Evolutionary conservation across 257 asterid genomes (phyloP), one percentile per base, ranked within the genome.

Genomic region (Lantana camara): DNA sequence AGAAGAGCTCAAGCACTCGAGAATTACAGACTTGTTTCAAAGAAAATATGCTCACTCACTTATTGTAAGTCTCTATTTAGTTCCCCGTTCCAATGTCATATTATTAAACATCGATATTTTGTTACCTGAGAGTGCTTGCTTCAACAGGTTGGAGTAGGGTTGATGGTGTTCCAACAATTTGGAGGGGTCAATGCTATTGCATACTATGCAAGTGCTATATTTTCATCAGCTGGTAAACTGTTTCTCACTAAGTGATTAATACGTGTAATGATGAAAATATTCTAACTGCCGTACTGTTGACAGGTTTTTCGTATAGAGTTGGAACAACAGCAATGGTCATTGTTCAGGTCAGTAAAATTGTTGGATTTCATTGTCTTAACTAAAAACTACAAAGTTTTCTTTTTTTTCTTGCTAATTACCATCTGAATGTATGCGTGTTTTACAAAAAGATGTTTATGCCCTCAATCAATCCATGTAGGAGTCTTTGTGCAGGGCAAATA

Each of bases 131-230:
- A 37, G 22, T 53, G 8, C 47, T 13, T 3, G 30, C 32, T 29
- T 35, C 20, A 46, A 9, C 78, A 90, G 97, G 87, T 87, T 5
- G 97, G 97, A 70, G 89, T 93, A n/a, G 99, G 99, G 12, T 62
- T 93, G 68, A 90, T 90, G 97, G 91, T 88, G 61, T 68, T 93
- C 24, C 97, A 89, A 75, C 99, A 89, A 72, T 74, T 90, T 56
- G 95, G 97, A 72, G 99, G 97, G 23, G 82, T 83, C 37, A 93
- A 93, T 60, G 97, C 95, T 3, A 87, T 90, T 66, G 86, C 91
- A 4, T 93, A 79, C 69, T 93, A 93, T 73, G 96, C 97, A 66
- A 90, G 95, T 73, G 78, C 90, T 7, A 90, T 93, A 64, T 89
- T 87, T 61, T 87, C 82, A 35, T 83, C 96, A 44, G 91, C 96